Evolutionary conservation across 176 grass and related monocot genomes (phyloP), one percentile per base, ranked within the genome.

Genomic region (Puccinellia tenuiflora): DNA sequence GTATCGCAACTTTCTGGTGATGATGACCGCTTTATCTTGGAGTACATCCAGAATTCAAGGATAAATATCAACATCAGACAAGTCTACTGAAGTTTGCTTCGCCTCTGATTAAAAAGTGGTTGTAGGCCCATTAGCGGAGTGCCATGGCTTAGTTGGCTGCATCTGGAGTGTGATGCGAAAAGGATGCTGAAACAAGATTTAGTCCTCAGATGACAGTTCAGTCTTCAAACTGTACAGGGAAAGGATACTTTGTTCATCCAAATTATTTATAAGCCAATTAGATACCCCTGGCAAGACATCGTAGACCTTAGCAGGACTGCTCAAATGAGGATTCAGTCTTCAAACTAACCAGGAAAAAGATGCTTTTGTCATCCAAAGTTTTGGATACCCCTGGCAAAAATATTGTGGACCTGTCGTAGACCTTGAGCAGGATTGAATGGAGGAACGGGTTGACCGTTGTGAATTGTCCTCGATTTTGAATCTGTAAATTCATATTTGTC

Each of bases 51-150:
- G 47, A 90, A 83, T 88, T 97, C 94, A 40, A 90, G 94, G 79
- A 97, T 97, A 91, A 97, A 97, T 86, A 93, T 93, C 47, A 97
- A 97, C 51, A 84, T 91, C 39, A 93, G 94, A 83, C 89, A 91
- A 55, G 91, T 97, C 21, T 88, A 87, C 66, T 91, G 45, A 86
- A 53, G 67, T 73, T 17, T 42, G 20, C 31, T 81, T 85, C 75
- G 1, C 6, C 56, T 62, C 30, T 1, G 5, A 45, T 9, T 69
- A 26, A 45, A 60, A 61, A 45, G 46, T 59, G 24, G 17, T 46
- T n/a, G n/a, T n/a, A 34, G 26, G 43, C 0, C 45, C 4, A 71
- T 24, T 62, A 1, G 37, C 2, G n/a, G 24, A n/a, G 59, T 61
- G 18, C 24, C 33, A 34, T 57, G 6, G 9, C 42, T 66, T 43